These are phyloP conservation scores for Lentinula lateritia DNA, from an alignment of 768 basidiomycete species.

Conservation along the genomic window DNA sequence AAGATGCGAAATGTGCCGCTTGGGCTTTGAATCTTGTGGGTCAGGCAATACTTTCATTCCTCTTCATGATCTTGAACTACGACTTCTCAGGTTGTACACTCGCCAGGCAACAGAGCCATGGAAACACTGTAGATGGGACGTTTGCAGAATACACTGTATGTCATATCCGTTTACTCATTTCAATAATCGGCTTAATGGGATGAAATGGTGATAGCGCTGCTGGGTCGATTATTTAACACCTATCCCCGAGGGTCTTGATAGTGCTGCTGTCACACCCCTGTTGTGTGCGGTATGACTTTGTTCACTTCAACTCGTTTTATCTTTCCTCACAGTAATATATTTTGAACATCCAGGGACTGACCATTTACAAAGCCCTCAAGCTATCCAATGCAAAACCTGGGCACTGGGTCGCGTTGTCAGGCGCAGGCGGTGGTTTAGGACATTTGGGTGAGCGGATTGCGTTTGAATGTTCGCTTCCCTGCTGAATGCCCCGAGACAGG, in stretches of 20 bases:
- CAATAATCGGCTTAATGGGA: neutral
- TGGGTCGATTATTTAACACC: slow-evolving; percentile 67
- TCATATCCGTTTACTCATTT: neutral
- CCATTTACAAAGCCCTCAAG: slow-evolving; percentile 79
- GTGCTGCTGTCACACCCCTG: slow-evolving; percentile 61
- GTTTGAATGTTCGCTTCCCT: neutral
- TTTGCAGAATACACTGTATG: slow-evolving; percentile 61
- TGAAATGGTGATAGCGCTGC: slow-evolving; percentile 36
- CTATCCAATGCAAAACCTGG: slow-evolving; percentile 52
- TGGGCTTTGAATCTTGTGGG: slow-evolving; percentile 49
- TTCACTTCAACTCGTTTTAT: neutral
- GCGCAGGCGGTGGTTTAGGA: slow-evolving; percentile 76
- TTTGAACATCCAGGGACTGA: slow-evolving; percentile 48
- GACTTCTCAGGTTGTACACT: slow-evolving; percentile 38
- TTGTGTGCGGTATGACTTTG: slow-evolving; percentile 56
- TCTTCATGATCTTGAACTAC: neutral
- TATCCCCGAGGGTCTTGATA: slow-evolving; percentile 62
- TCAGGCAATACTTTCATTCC: neutral
- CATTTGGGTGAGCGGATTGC: slow-evolving; percentile 47
- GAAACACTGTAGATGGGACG: slow-evolving; percentile 64
- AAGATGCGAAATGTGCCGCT: slow-evolving; percentile 67
- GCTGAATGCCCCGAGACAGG: slow-evolving; percentile 25
- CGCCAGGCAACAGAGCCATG: slow-evolving; percentile 39
- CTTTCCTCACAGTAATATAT: neutral
- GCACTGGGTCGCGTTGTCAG: slow-evolving; percentile 68